Evolutionary conservation across 805 yeast genomes (phyloP), one percentile per base, ranked within the genome.

Genomic region (Ascoidea asiatica): DNA sequence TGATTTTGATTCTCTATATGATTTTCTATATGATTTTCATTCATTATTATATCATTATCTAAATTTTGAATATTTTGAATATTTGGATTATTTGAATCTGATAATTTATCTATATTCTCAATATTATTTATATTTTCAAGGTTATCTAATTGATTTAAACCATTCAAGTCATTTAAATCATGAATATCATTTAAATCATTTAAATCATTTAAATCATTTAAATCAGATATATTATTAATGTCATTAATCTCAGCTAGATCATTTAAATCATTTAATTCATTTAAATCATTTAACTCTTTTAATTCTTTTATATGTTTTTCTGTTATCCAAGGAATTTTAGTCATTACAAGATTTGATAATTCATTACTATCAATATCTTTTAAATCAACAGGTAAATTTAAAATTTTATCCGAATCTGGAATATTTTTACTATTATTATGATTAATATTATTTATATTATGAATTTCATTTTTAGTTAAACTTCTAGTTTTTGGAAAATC

Each of bases 401-500:
- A 11, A 29, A 29, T 29, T 29, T 29, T 15, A 11, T 29, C 35
- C 2, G 35, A 29, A n/a, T n/a, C n/a, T 29, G 35, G 35, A 11
- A 11, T 29, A 11, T 15, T 29, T 29, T 8, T 3, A 3, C 15
- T 15, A 29, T 29, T 29, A 29, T 15, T 29, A 15, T 29, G 15
- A 29, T 15, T 29, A 11, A 29, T 29, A 29, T 29, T 29, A n/a
- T n/a, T n/a, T n/a, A n/a, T n/a, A n/a, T n/a, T n/a, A n/a, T n/a
- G n/a, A n/a, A n/a, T n/a, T n/a, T n/a, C n/a, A n/a, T n/a, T n/a
- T n/a, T n/a, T n/a, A n/a, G n/a, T n/a, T n/a, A n/a, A n/a, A 29
- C 15, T 11, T 29, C 35, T 29, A 11, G 35, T 29, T 15, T 21
- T 17, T 23, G 52, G 54, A 39, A 48, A 63, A 15, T 61, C 65